Evolutionary conservation across 148 eudicot species (phyloP).

Genomic region (Rhododendron molle): DNA sequence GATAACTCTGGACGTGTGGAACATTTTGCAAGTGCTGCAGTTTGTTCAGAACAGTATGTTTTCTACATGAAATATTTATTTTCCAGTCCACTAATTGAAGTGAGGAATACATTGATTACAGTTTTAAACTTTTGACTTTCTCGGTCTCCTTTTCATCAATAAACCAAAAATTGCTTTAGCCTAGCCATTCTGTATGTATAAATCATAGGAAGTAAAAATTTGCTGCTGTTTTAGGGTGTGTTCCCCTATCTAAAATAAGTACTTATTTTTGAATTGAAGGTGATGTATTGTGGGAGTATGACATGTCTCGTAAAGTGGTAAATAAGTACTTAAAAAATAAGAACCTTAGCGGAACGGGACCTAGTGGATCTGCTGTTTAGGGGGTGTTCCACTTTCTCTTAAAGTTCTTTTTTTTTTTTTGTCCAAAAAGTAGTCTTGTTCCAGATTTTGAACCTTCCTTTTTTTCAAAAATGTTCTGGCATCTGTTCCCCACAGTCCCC

Average conservation of each 20-base stretch:
- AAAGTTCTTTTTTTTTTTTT: too few species aligned
- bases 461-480: too few species aligned
- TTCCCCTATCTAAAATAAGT: too few species aligned
- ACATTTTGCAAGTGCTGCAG: constrained; percentile 29
- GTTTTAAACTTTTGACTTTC: not conserved
- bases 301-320: too few species aligned
- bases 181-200: not conserved
- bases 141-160: not conserved
- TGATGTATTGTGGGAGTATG: too few species aligned
- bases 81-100: not conserved
- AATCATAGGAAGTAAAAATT: not conserved
- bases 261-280: too few species aligned
- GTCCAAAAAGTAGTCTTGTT: too few species aligned
- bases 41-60: constrained; percentile 58
- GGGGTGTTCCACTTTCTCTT: too few species aligned
- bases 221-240: not conserved
- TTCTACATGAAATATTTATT: not conserved
- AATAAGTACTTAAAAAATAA: too few species aligned
- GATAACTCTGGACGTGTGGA: constrained; percentile 36
- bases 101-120: not conserved
- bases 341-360: too few species aligned
- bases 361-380: not conserved
- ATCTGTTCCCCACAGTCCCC: too few species aligned
- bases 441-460: too few species aligned
- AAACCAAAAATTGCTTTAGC: not conserved